A percentile compares a stretch with the other conserved stretches of the same genome.
Evolutionary conservation across 2,329 filamentous ascomycete genomes (phyloP).

Genomic region (Cladosporium colombiae): DNA sequence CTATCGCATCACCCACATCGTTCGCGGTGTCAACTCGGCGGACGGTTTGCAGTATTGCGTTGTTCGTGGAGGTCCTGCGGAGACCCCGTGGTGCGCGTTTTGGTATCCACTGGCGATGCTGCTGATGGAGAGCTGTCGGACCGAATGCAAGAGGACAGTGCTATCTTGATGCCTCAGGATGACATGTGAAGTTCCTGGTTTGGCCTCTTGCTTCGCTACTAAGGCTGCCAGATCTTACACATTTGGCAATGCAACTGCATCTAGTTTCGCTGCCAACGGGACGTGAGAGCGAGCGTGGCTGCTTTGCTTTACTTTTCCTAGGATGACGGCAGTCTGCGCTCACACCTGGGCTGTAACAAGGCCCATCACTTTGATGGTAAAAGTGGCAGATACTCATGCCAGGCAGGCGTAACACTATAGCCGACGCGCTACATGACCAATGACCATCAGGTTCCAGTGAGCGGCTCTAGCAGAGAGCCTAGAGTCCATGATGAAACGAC

Average conservation of each 20-base stretch:
- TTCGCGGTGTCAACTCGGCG: conserved; percentile 20
- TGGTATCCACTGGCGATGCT: neutral
- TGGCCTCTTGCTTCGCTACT: neutral
- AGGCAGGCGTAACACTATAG: neutral
- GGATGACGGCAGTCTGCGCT: neutral
- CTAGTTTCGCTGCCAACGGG: neutral
- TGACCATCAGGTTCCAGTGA: neutral
- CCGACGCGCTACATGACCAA: neutral
- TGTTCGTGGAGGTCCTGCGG: conserved; percentile 14
- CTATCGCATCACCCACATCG: neutral
- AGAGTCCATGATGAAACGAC: neutral
- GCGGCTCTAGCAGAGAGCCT: neutral
- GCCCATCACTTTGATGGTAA: neutral
- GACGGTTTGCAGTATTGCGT: neutral
- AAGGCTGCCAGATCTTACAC: neutral
- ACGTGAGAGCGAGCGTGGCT: neutral
- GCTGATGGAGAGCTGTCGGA: neutral
- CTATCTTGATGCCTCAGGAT: conserved; percentile 1
- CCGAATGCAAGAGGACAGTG: neutral
- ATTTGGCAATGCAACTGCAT: neutral
- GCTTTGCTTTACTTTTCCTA: neutral
- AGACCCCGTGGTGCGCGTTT: conserved; percentile 1
- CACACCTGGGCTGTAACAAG: neutral
- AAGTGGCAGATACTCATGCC: neutral
- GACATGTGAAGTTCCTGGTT: neutral